Evolutionary conservation across 257 asterid genomes (phyloP).

Genomic region (Capsicum baccatum): DNA sequence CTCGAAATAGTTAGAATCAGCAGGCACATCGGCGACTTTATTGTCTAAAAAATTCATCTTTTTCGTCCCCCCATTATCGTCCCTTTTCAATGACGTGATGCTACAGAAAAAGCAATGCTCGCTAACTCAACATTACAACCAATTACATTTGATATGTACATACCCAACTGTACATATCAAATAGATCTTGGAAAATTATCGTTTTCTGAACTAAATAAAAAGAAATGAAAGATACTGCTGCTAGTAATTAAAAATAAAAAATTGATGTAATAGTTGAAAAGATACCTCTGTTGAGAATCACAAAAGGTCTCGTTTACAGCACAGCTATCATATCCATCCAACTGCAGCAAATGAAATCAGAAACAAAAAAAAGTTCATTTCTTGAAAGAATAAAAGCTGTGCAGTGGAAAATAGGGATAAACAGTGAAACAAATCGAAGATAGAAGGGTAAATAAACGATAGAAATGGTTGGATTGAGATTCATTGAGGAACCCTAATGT

Average conservation of each 20-base stretch:
- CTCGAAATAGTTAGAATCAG: not conserved
- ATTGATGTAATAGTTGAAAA: conserved; percentile 30
- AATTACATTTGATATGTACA: conserved; percentile 33
- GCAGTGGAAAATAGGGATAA: conserved; percentile 30
- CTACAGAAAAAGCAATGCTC: conserved; percentile 29
- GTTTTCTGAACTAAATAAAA: not conserved
- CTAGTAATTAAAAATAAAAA: conserved; percentile 17
- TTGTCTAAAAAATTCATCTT: not conserved
- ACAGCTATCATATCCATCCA: conserved; percentile 32
- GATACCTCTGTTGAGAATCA: conserved; percentile 56
- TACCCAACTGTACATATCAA: conserved; percentile 23
- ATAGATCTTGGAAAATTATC: conserved; percentile 37
- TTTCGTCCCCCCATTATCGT: conserved; percentile 27
- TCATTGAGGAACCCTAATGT: conserved; percentile 53
- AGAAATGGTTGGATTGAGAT: conserved; percentile 42
- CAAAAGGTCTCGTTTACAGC: conserved; percentile 46
- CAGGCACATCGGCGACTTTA: conserved; percentile 19
- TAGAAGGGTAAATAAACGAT: conserved; percentile 26
- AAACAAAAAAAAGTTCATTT: conserved; percentile 25
- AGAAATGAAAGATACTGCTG: conserved; percentile 29
- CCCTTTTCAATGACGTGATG: conserved; percentile 28
- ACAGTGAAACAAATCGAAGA: conserved; percentile 35
- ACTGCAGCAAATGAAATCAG: conserved; percentile 46
- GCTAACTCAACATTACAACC: not conserved
- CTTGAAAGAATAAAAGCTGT: conserved; percentile 29